Evolutionary conservation across 2,329 filamentous ascomycete species (phyloP).

Genomic region (Alternaria conjuncta): DNA sequence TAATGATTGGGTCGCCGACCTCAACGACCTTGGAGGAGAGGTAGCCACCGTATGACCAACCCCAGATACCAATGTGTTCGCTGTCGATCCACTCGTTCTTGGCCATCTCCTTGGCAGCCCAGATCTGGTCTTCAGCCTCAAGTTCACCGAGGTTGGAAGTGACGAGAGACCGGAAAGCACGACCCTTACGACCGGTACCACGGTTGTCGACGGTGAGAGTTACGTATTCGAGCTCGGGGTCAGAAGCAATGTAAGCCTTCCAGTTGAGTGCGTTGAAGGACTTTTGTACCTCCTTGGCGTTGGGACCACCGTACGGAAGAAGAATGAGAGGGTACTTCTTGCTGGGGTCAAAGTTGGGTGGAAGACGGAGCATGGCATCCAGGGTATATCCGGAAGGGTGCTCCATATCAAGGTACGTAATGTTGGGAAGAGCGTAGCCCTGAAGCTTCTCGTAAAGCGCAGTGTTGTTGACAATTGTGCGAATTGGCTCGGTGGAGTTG

Average conservation of each 20-base stretch:
- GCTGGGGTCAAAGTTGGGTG: constrained; percentile 66
- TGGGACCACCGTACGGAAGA: constrained; percentile 72
- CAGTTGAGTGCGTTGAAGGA: constrained; percentile 62
- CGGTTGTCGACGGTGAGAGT: constrained; percentile 73
- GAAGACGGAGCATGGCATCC: constrained; percentile 70
- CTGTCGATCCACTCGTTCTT: constrained; percentile 63
- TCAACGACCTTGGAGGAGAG: constrained; percentile 71
- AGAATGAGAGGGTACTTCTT: constrained; percentile 73
- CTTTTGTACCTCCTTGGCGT: constrained; percentile 67
- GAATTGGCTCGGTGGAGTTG: constrained; percentile 62
- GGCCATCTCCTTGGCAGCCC: constrained; percentile 65
- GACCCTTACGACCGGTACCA: constrained; percentile 69
- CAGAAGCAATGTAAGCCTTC: constrained; percentile 69
- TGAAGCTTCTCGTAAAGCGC: constrained; percentile 62
- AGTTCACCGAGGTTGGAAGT: constrained; percentile 66
- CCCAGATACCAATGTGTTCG: constrained; percentile 69
- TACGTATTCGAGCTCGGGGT: constrained; percentile 71
- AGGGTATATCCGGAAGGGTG: constrained; percentile 67
- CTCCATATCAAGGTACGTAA: constrained; percentile 67
- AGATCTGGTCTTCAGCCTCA: constrained; percentile 71
- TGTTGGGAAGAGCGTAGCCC: constrained; percentile 68
- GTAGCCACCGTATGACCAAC: constrained; percentile 73
- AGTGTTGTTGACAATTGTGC: constrained; percentile 67
- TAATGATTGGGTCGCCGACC: constrained; percentile 65
- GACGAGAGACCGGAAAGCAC: constrained; percentile 66